These are phyloP conservation scores for Beverwykella pulmonaria DNA, from an alignment of 495 filamentous ascomycete genomes.

Conservation along the genomic window DNA sequence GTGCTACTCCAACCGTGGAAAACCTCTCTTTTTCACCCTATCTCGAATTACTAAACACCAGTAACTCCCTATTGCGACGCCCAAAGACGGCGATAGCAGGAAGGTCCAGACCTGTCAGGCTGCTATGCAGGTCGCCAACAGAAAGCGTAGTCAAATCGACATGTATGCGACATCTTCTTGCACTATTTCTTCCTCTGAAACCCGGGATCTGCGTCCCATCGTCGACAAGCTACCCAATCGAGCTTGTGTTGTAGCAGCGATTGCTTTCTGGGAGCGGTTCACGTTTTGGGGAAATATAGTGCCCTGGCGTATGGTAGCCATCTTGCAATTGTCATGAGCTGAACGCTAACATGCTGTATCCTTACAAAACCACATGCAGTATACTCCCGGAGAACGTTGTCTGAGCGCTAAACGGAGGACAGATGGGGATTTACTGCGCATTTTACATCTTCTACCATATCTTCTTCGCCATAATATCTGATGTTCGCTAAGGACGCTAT, in stretches of 20 bases:
- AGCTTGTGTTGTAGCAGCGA: constrained; percentile 20
- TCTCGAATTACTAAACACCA: background rate
- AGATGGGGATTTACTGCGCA: constrained; percentile 23
- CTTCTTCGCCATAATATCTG: constrained; percentile 17
- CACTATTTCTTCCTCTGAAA: background rate
- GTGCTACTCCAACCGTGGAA: no score
- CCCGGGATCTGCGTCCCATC: constrained; percentile 6
- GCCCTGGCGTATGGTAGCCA: constrained; percentile 25
- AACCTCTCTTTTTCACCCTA: background rate
- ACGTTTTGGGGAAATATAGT: constrained; percentile 28
- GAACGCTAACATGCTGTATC: background rate
- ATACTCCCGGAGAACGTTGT: background rate
- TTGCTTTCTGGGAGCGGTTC: constrained; percentile 22
- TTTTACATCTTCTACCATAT: constrained; percentile 33
- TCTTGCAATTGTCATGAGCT: background rate
- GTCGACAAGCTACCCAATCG: constrained; percentile 19
- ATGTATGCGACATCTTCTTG: background rate
- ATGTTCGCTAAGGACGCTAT: constrained; percentile 18
- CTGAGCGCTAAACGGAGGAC: constrained; percentile 14
- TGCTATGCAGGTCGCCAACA: background rate
- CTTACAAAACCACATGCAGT: constrained; percentile 28
- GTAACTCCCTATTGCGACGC: background rate
- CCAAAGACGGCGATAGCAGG: background rate
- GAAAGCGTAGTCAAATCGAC: background rate
- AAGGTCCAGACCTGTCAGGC: background rate